Percentiles rank a stretch among this genome's conserved stretches.
phyloP scores from a whole-genome alignment of 2,329 filamentous ascomycete genomes.

The Fusarium falciforme region DNA sequence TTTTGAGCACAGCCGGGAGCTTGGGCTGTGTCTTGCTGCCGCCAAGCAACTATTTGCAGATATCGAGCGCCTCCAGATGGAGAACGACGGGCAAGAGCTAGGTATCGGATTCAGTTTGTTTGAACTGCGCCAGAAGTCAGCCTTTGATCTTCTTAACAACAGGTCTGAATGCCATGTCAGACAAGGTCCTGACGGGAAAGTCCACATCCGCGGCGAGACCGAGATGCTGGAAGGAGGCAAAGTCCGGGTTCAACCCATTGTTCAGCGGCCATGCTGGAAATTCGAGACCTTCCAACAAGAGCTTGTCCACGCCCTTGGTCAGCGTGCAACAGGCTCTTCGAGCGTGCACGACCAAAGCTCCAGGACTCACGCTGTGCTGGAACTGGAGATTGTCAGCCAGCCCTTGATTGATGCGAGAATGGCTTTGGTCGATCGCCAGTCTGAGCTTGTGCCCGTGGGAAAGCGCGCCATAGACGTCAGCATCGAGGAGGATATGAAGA shows the following conservation, averaged over 20 bases:
- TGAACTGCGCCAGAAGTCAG: background rate
- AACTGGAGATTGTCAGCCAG: background rate
- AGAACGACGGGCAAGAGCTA: background rate
- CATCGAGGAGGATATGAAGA: background rate
- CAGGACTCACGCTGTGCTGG: background rate
- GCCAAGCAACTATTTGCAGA: background rate
- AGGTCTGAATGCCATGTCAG: background rate
- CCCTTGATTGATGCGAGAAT: background rate
- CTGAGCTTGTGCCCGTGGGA: background rate
- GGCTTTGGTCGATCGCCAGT: background rate
- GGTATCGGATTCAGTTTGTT: background rate
- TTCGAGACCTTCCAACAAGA: background rate
- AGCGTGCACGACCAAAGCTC: background rate
- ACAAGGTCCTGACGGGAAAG: background rate
- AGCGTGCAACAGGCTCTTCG: background rate
- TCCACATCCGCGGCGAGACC: background rate
- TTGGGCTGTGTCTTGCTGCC: background rate
- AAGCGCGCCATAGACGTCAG: background rate
- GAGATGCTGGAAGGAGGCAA: background rate
- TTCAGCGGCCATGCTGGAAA: background rate
- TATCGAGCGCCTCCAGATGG: background rate
- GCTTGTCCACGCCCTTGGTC: background rate
- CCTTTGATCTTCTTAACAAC: background rate
- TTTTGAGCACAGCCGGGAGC: constrained; percentile 42
- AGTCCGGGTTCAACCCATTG: background rate